phyloP scores from a whole-genome alignment of 495 filamentous ascomycete genomes.

The Aspergillus carlsbadensis region DNA sequence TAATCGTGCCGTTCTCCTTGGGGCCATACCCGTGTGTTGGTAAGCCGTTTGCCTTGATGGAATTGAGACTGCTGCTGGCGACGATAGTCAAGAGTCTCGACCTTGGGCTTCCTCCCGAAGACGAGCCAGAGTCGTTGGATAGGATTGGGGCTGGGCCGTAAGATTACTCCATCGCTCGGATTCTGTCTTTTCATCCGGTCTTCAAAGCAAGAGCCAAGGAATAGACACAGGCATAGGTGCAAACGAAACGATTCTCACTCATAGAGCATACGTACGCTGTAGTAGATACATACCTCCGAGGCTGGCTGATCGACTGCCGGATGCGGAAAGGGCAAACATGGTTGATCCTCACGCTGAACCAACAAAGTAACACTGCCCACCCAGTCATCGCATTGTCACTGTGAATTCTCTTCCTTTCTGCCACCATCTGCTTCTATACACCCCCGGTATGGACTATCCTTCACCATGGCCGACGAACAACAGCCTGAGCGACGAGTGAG shows the following conservation, averaged over 20 bases:
- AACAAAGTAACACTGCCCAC: slow-evolving; percentile 10
- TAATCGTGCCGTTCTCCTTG: slow-evolving; percentile 30
- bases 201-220: slow-evolving; percentile 5
- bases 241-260: background rate
- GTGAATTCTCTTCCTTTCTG: background rate
- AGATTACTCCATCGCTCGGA: slow-evolving; percentile 18
- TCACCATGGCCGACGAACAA: slow-evolving; percentile 14
- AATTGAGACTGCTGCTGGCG: slow-evolving; percentile 31
- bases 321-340: slow-evolving; percentile 21
- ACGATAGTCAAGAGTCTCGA: slow-evolving; percentile 30
- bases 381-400: background rate
- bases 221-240: background rate
- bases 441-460: background rate
- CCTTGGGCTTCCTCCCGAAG: slow-evolving; percentile 29
- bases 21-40: slow-evolving; percentile 27
- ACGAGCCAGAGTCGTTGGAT: slow-evolving; percentile 9
- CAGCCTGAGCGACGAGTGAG: slow-evolving; percentile 6
- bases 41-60: slow-evolving; percentile 35
- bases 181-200: slow-evolving; percentile 14
- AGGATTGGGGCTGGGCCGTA: slow-evolving; percentile 7
- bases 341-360: slow-evolving; percentile 7
- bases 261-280: too few relatives aligned
- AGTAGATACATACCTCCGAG: too few relatives aligned
- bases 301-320: slow-evolving; percentile 14
- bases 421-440: background rate